phyloP scores from a whole-genome alignment of 2,329 filamentous ascomycete species.

The Botrytis elliptica region DNA sequence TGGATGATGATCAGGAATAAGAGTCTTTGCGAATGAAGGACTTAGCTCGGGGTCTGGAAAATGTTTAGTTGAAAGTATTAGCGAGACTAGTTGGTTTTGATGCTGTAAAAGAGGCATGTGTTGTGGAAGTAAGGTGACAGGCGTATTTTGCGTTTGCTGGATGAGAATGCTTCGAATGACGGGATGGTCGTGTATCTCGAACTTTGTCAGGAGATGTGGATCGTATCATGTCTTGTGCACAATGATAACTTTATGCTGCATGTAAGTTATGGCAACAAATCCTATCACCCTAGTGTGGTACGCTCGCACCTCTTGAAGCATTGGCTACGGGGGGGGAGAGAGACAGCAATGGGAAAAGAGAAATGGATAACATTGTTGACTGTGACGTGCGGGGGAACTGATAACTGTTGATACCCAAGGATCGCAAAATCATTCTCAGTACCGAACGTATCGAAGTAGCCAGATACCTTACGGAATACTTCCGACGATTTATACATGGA shows the following conservation, averaged over 20 bases:
- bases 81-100: neutral
- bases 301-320: no score
- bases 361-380: neutral
- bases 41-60: neutral
- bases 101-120: neutral
- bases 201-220: neutral
- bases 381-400: neutral
- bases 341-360: no score
- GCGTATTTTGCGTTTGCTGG: neutral
- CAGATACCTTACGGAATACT: no score
- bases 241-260: neutral
- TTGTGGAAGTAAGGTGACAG: neutral
- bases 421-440: neutral
- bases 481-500: no score
- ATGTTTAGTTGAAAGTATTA: neutral
- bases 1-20: neutral
- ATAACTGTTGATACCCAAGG: neutral
- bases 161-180: neutral
- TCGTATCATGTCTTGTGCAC: neutral
- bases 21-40: no score
- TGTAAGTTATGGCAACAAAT: neutral
- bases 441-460: no score
- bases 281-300: neutral
- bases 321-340: no score
- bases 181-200: no score